Evolutionary conservation across 371 early-diverging fungal genomes (phyloP), one percentile per base, ranked within the genome.

Genomic region (Lichtheimia hyalospora): DNA sequence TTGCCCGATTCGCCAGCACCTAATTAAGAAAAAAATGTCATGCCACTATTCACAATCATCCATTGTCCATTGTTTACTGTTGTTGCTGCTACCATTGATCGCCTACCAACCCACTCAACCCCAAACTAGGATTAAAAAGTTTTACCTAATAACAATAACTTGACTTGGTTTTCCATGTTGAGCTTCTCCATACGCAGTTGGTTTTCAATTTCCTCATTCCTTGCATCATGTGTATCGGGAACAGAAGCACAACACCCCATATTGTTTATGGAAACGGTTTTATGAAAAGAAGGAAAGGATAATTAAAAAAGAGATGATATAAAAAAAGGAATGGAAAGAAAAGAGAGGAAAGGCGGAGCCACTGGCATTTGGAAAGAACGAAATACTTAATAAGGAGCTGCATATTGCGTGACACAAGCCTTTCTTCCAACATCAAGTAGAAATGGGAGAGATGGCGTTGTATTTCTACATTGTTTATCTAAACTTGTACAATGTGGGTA

Each of bases 1-100:
- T 97, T 97, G 25, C 98, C 98, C 1, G 97, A 96, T 79, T 97
- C 98, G 50, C 98, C 98, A 18, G 96, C 95, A 48, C 98, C 96
- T 94, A 63, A 24, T 51, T n/a, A 28, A 23, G 34, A 14, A 28
- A 39, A 12, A 54, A 27, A n/a, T 48, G 20, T 8, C 5, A 34
- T 5, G 34, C 34, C 34, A 34, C 34, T 34, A 6, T 10, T 8
- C 2, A 34, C 2, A 1, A 51, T 0, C 20, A 28, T 34, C 12
- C 13, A 52, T 52, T 52, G n/a, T n/a, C 8, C 46, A 20, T 46
- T 46, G 46, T 34, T 34, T 34, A 34, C 34, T 10, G 8, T 10
- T 5, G 27, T 3, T 27, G 27, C 7, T 4, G 27, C 34, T 34
- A 34, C 27, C 34, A 34, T 2, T 1, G 8, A 8, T 34, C 34